Conservation (phyloP, 768 basidiomycete genomes). For the Hypholoma sublateritium region DNA sequence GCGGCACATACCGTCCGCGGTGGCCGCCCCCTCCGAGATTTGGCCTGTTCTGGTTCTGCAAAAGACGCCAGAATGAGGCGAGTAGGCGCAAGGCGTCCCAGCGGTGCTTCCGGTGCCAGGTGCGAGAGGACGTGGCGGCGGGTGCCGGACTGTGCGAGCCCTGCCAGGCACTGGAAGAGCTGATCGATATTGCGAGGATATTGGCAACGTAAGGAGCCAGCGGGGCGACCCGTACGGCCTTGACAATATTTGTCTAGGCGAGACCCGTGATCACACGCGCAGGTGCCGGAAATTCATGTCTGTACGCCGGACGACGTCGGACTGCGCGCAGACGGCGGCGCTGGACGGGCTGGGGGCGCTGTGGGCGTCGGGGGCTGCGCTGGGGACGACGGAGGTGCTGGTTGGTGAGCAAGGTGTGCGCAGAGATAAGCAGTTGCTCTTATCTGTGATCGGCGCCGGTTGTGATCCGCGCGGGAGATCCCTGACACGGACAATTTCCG, state of each 20-base stretch:
- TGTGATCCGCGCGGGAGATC: slow-evolving; percentile 5
- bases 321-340: neutral
- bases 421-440: slow-evolving; percentile 1
- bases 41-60: neutral
- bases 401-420: neutral
- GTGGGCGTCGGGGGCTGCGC: neutral
- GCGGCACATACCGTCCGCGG: neutral
- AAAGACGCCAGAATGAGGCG: neutral
- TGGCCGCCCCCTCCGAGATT: neutral
- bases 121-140: neutral
- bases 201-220: neutral
- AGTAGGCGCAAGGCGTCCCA: neutral
- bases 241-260: slow-evolving; percentile 1
- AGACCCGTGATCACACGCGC: neutral
- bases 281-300: neutral
- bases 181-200: neutral
- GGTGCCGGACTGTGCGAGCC: too few species aligned
- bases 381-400: neutral
- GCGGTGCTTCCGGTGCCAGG: neutral
- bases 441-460: slow-evolving; percentile 3
- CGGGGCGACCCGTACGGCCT: neutral
- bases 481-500: neutral
- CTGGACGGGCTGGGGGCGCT: neutral
- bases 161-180: slow-evolving; percentile 1
- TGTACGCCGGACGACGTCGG: neutral